phyloP scores from a whole-genome alignment of 768 basidiomycete species.

The Pleurotus sapidus region DNA sequence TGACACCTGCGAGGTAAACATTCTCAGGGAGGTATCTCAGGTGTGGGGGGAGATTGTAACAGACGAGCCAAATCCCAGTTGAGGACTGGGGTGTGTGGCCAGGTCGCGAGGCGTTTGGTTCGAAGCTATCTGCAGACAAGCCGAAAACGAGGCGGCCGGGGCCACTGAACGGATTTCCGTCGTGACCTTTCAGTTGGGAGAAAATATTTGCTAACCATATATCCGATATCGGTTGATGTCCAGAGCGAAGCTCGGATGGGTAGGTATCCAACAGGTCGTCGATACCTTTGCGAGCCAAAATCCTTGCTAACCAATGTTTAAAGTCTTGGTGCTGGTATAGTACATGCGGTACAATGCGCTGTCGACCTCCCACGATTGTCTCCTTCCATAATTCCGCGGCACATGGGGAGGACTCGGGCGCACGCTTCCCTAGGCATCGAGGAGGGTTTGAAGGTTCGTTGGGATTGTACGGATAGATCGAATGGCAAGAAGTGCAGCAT shows the following conservation, averaged over 20 bases:
- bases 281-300: slow-evolving; percentile 22
- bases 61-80: not conserved
- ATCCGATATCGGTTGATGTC: too few species aligned
- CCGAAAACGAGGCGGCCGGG: not conserved
- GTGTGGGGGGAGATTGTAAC: not conserved
- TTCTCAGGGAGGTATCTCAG: not conserved
- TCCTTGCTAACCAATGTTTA: slow-evolving; percentile 20
- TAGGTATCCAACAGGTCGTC: slow-evolving; percentile 19
- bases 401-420: too few species aligned
- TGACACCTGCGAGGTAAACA: not conserved
- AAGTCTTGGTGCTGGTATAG: slow-evolving; percentile 19
- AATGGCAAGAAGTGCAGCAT: slow-evolving; percentile 21
- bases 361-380: too few species aligned
- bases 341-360: not conserved
- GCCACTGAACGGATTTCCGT: too few species aligned
- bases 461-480: slow-evolving; percentile 14
- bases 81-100: not conserved
- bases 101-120: not conserved
- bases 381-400: too few species aligned
- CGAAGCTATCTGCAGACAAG: not conserved
- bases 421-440: too few species aligned
- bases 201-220: too few species aligned
- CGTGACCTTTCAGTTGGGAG: too few species aligned
- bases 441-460: not conserved
- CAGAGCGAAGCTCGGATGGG: not conserved